Conservation (phyloP, 2,329 filamentous ascomycete genomes). For the Scedosporium dehoogii region DNA sequence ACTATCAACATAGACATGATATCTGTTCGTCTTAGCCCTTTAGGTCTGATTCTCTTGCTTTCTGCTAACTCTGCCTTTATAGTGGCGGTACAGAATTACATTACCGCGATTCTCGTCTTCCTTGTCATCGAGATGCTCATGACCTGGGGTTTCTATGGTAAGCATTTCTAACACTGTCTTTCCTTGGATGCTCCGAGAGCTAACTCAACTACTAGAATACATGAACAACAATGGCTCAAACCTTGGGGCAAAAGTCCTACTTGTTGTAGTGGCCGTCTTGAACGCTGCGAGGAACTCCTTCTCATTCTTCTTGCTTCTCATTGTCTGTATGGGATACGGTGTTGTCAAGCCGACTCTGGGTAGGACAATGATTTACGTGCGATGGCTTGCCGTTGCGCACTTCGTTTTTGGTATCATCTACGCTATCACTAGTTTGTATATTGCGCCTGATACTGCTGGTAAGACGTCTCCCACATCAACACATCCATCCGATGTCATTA, state of each 20-base stretch:
- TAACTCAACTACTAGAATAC: constrained; percentile 51
- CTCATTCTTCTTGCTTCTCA: constrained; percentile 93
- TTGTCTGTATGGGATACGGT: constrained; percentile 98
- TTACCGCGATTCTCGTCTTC: constrained; percentile 92
- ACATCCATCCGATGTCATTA: neutral
- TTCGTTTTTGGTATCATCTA: constrained; percentile 95
- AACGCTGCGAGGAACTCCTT: constrained; percentile 95
- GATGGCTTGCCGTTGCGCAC: constrained; percentile 81
- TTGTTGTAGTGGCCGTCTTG: constrained; percentile 84
- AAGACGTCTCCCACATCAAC: constrained; percentile 17
- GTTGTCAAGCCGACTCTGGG: constrained; percentile 92
- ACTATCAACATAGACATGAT: constrained; percentile 87
- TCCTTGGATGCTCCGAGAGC: neutral
- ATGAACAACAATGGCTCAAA: constrained; percentile 85
- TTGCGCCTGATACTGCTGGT: constrained; percentile 79
- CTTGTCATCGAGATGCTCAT: constrained; percentile 93
- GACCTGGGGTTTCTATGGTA: constrained; percentile 95
- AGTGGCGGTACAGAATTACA: constrained; percentile 98
- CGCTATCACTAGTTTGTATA: constrained; percentile 75
- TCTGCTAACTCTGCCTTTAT: constrained; percentile 1
- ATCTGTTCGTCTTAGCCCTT: constrained; percentile 50
- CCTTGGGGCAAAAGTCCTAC: constrained; percentile 69
- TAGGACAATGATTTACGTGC: constrained; percentile 87
- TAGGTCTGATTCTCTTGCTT: too few species aligned
- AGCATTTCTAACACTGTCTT: neutral